Percentiles rank a stretch among this genome's conserved stretches.
Evolutionary conservation across 164 flowering plant genomes (phyloP).

Genomic region (Liriodendron chinense): DNA sequence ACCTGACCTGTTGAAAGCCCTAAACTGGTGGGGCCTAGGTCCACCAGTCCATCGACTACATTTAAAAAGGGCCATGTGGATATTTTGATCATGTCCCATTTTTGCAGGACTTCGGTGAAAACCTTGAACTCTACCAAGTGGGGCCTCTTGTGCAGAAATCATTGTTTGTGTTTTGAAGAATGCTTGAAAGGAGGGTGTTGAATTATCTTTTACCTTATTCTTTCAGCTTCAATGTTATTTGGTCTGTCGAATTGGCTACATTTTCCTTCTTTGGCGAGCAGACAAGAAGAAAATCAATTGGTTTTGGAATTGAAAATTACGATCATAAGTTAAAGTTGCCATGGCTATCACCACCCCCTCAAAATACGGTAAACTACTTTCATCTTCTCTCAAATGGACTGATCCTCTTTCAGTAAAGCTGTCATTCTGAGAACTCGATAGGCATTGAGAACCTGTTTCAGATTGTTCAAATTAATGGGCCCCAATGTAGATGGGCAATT

Average conservation of each 20-base stretch:
- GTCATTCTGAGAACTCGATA: too few species aligned
- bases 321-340: neutral
- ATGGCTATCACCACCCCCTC: too few species aligned
- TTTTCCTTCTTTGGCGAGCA: neutral
- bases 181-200: conserved; percentile 6
- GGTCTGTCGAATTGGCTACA: neutral
- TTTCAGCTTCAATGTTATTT: conserved; percentile 1
- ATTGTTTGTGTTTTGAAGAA: neutral
- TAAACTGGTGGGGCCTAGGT: too few species aligned
- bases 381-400: too few species aligned
- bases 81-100: neutral
- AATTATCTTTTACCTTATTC: neutral
- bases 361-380: too few species aligned
- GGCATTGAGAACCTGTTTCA: too few species aligned
- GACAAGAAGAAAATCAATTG: neutral
- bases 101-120: conserved; percentile 10
- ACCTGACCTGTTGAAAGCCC: too few species aligned
- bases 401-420: too few species aligned
- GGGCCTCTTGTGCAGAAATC: neutral
- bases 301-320: neutral
- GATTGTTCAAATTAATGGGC: too few species aligned
- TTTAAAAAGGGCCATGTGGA: too few species aligned
- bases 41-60: too few species aligned
- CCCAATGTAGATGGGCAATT: too few species aligned
- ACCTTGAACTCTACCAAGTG: neutral